Evolutionary conservation across 2,329 filamentous ascomycete genomes (phyloP).

Genomic region (Colletotrichum acutatum): DNA sequence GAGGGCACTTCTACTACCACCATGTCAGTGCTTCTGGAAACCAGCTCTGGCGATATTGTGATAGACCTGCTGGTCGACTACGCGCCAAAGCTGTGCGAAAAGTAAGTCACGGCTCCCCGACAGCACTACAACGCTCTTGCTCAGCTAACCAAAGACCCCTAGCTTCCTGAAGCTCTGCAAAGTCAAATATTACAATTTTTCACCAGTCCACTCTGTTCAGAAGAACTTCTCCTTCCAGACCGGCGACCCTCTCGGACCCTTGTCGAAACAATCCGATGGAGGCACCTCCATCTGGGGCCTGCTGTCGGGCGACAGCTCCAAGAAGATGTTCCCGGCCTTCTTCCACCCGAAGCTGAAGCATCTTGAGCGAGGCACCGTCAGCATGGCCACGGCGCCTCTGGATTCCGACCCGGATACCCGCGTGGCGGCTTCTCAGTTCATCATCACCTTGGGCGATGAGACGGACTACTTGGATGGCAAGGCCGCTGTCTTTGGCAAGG

Average conservation of each 20-base stretch:
- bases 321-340: slow-evolving; percentile 84
- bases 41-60: slow-evolving; percentile 91
- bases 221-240: slow-evolving; percentile 97
- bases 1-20: neutral
- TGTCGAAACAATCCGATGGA: slow-evolving; percentile 86
- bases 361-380: slow-evolving; percentile 88
- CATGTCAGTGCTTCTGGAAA: slow-evolving; percentile 96
- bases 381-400: slow-evolving; percentile 92
- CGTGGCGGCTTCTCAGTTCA: slow-evolving; percentile 90
- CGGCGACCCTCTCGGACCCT: slow-evolving; percentile 91
- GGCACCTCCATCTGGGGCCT: slow-evolving; percentile 94
- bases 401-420: slow-evolving; percentile 82
- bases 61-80: slow-evolving; percentile 92
- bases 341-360: slow-evolving; percentile 91
- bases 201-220: slow-evolving; percentile 90
- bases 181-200: slow-evolving; percentile 98
- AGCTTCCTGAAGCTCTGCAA: slow-evolving; percentile 99
- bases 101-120: slow-evolving; percentile 69
- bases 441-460: slow-evolving; percentile 89
- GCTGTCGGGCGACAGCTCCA: slow-evolving; percentile 72
- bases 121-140: slow-evolving; percentile 22
- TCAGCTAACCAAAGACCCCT: slow-evolving; percentile 66
- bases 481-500: slow-evolving; percentile 93
- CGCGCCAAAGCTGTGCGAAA: slow-evolving; percentile 92
- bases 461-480: slow-evolving; percentile 93